phyloP scores from a whole-genome alignment of 169 alveolate species.

The Plasmodium cynomolgi region DNA sequence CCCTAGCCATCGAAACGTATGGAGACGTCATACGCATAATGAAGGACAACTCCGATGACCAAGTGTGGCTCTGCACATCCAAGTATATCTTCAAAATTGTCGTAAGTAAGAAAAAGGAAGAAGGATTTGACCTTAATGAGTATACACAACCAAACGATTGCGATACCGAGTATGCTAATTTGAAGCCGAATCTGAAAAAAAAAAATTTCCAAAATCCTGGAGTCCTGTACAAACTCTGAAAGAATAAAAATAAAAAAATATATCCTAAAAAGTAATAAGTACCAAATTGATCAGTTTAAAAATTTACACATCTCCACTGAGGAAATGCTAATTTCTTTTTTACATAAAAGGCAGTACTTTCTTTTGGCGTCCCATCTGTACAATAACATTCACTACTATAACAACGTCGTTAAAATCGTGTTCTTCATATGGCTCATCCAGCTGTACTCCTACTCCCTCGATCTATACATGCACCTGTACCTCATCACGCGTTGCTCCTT shows the following conservation, averaged over 20 bases:
- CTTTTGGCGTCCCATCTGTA: conserved; percentile 27
- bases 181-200: conserved; percentile 17
- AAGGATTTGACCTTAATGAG: not conserved
- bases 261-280: conserved; percentile 60
- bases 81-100: conserved; percentile 68
- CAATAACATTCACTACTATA: conserved; percentile 56
- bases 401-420: conserved; percentile 36
- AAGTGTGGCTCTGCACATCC: conserved; percentile 73
- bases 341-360: conserved; percentile 69
- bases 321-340: conserved; percentile 61
- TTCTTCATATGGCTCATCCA: conserved; percentile 70
- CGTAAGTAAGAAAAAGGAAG: conserved; percentile 35
- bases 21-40: conserved; percentile 57
- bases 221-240: conserved; percentile 12
- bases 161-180: not conserved
- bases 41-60: conserved; percentile 62
- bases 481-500: not conserved
- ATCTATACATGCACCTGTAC: conserved; percentile 45
- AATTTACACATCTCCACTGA: conserved; percentile 42
- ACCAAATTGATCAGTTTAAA: conserved; percentile 63
- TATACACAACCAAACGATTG: not conserved
- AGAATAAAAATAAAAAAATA: conserved; percentile 34
- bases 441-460: conserved; percentile 40
- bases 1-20: conserved; percentile 51
- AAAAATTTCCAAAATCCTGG: conserved; percentile 14